Percentiles rank a stretch among this genome's conserved stretches.
phyloP scores from a whole-genome alignment of 2,329 filamentous ascomycete genomes.

The Clonostachys sp. region DNA sequence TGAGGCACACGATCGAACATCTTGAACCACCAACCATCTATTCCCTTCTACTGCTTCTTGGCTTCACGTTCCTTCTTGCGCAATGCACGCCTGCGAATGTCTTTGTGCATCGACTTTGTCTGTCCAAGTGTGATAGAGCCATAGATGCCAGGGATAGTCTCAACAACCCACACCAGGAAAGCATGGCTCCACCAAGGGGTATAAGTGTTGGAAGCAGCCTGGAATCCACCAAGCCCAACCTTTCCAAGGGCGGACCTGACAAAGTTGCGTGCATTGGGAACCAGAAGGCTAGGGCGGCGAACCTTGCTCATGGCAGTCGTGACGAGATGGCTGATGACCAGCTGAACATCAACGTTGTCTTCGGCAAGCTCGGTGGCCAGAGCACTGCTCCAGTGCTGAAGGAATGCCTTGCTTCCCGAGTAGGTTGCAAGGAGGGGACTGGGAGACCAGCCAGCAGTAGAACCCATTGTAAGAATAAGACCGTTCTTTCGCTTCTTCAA shows the following conservation, averaged over 20 bases:
- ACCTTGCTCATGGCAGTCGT: slow-evolving; percentile 98
- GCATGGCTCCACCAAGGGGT: slow-evolving; percentile 94
- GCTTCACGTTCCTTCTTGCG: slow-evolving; percentile 79
- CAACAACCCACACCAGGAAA: slow-evolving; percentile 78
- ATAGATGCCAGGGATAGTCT: slow-evolving; percentile 49
- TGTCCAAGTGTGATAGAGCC: slow-evolving; percentile 39
- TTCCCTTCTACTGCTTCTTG: slow-evolving; percentile 51
- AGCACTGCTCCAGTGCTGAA: slow-evolving; percentile 91
- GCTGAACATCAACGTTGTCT: slow-evolving; percentile 81
- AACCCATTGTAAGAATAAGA: slow-evolving; percentile 94
- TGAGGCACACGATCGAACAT: too few relatives aligned
- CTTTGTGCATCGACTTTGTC: slow-evolving; percentile 69
- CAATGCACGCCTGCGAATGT: slow-evolving; percentile 77
- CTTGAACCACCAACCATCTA: neutral
- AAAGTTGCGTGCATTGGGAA: slow-evolving; percentile 79
- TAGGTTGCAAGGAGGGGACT: slow-evolving; percentile 93
- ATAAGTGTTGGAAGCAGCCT: slow-evolving; percentile 76
- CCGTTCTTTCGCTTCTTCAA: slow-evolving; percentile 83
- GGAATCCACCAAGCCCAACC: slow-evolving; percentile 76
- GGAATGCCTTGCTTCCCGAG: slow-evolving; percentile 95
- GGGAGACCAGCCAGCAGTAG: slow-evolving; percentile 87
- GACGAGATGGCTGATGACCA: slow-evolving; percentile 88
- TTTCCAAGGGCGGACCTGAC: slow-evolving; percentile 75
- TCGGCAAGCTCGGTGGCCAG: slow-evolving; percentile 78
- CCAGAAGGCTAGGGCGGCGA: slow-evolving; percentile 68